Percentiles rank a stretch among this genome's conserved stretches.
Evolutionary conservation across 192 early-diverging fungal species (phyloP).

Genomic region (Backusella morwellensis): DNA sequence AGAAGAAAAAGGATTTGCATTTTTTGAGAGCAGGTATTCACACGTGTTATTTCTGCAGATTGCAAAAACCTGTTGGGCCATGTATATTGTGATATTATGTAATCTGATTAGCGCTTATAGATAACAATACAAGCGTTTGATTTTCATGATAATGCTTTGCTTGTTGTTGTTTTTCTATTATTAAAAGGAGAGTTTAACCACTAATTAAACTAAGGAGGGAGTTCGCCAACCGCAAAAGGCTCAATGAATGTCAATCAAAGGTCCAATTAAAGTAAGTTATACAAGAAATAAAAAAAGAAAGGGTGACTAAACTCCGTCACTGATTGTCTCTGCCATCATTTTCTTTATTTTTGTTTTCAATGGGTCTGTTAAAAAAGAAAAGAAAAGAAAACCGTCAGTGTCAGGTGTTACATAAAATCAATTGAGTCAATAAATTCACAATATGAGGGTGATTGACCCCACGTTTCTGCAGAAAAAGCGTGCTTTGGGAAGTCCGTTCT

Average conservation of each 20-base stretch:
- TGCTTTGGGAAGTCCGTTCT: slow-evolving; percentile 1
- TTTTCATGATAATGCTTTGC: not conserved
- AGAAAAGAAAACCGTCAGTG: not conserved
- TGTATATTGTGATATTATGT: not conserved
- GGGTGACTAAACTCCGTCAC: not conserved
- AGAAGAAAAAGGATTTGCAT: not conserved
- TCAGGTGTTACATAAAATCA: not conserved
- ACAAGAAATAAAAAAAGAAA: not conserved
- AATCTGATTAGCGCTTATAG: not conserved
- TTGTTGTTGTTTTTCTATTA: not conserved
- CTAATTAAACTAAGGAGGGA: not conserved
- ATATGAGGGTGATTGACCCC: not conserved
- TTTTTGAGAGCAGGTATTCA: not conserved
- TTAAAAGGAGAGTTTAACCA: not conserved
- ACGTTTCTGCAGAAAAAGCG: not conserved
- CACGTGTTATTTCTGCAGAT: not conserved
- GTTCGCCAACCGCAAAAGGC: not conserved
- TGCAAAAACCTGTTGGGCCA: not conserved
- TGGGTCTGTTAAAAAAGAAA: not conserved
- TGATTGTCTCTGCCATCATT: not conserved
- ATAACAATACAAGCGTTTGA: not conserved
- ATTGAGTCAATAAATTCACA: not conserved
- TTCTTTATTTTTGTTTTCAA: not conserved
- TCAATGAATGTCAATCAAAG: not conserved
- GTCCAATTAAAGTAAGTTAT: not conserved